A percentile compares a stretch with the other conserved stretches of the same genome.
These are phyloP conservation scores for Populus euphratica DNA, from an alignment of 345 rosid genomes.

Conservation along the genomic window DNA sequence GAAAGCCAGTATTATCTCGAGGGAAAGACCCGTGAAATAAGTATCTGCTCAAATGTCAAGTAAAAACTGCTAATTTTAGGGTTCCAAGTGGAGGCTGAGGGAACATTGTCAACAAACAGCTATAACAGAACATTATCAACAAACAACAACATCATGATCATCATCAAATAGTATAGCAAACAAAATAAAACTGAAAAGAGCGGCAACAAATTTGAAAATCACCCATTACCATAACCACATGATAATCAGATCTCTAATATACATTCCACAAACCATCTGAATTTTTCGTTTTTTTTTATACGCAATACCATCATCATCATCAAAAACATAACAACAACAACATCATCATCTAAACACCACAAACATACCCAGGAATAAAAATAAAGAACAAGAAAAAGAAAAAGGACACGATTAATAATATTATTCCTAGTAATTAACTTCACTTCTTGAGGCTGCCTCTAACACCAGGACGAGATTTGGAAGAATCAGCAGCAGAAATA, in stretches of 20 bases:
- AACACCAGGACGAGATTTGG: constrained; percentile 37
- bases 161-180: neutral
- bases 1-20: constrained; percentile 56
- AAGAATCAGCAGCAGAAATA: constrained; percentile 2
- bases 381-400: neutral
- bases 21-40: constrained; percentile 83
- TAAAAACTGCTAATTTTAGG: no score
- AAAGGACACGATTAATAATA: neutral
- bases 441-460: constrained; percentile 50
- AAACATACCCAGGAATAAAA: neutral
- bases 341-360: neutral
- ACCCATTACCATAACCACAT: neutral
- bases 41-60: constrained; percentile 41
- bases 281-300: no score
- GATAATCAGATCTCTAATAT: neutral
- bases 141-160: neutral
- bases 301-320: neutral
- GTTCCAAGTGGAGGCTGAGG: no score
- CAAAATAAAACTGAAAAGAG: neutral
- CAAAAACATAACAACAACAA: neutral
- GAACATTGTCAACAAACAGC: no score
- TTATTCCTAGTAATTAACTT: neutral
- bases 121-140: neutral
- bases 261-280: neutral
- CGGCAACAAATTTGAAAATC: neutral